Evolutionary conservation across 2,329 filamentous ascomycete genomes (phyloP), one percentile per base, ranked within the genome.

Genomic region (Monosporascus sp.): DNA sequence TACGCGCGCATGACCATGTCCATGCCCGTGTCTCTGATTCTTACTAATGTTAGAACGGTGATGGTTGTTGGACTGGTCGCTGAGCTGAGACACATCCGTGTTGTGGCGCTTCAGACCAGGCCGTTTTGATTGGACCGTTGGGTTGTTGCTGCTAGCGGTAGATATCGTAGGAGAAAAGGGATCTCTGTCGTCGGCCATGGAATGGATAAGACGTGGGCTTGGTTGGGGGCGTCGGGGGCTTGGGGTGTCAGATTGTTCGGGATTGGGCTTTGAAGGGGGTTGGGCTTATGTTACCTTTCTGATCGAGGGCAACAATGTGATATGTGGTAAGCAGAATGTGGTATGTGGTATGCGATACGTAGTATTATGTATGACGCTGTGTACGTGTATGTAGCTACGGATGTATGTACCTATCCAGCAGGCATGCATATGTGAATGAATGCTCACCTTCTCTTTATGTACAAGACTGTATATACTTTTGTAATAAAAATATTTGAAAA

Each of bases 1-100:
- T 52, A 80, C 62, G 48, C 79, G 76, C 31, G 31, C 31, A 14
- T 11, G 31, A 14, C 31, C 31, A 14, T 35, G 24, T 24, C 40
- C 40, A 43, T 43, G 7, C 17, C 43, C 43, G 24, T 46, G 43
- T 31, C 43, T 46, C 43, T 24, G 43, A 27, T 46, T 46, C 24
- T 27, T 46, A 27, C 17, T 41, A 41, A n/a, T 9, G 19, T 41
- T 41, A 17, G 17, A 41, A n/a, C 19, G 17, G 9, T 41, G 16
- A 5, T 7, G 17, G 9, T 41, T 41, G 38, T 41, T 41, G 38
- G 38, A n/a, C 17, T 41, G 38, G 38, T 41, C 38, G 38, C 38
- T 41, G 17, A 19, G 38, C 38, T 19, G 38, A 41, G 38, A 41
- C 38, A 20, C 38, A n/a, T 27, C 43, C 3, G 43, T 46, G 5